Percentiles rank a stretch among this genome's conserved stretches.
Conservation (phyloP, 2,329 filamentous ascomycete species). For the Calycina herbarum region DNA sequence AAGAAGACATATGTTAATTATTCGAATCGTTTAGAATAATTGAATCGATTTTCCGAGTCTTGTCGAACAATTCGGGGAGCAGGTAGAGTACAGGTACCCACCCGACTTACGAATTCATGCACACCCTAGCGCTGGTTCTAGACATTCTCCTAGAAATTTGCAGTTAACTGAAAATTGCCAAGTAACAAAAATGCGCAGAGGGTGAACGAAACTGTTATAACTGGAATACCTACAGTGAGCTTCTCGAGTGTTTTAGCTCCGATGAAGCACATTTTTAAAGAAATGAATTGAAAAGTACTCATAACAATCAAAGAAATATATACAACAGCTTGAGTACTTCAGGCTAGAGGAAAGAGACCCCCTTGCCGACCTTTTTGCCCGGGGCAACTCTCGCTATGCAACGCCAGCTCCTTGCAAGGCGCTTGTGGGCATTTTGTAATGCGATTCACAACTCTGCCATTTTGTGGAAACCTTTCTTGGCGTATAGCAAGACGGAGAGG, state of each 20-base stretch:
- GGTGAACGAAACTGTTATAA: not conserved
- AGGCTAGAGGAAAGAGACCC: not conserved
- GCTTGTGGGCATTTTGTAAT: not conserved
- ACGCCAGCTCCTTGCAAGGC: not conserved
- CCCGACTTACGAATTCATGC: too few relatives aligned
- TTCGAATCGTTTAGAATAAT: too few relatives aligned
- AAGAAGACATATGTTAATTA: too few relatives aligned
- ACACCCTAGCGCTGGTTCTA: too few relatives aligned
- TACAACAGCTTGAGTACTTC: not conserved
- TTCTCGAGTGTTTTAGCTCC: not conserved
- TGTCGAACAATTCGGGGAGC: too few relatives aligned
- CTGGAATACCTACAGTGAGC: not conserved
- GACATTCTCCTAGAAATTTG: too few relatives aligned
- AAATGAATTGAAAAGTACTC: not conserved
- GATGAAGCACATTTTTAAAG: not conserved
- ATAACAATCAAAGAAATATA: slow-evolving; percentile 1
- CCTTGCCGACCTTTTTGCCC: not conserved
- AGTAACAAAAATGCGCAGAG: too few relatives aligned
- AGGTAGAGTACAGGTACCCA: too few relatives aligned
- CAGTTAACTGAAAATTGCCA: too few relatives aligned
- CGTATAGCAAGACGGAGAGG: not conserved
- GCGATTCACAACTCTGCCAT: not conserved
- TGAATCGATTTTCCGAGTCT: too few relatives aligned
- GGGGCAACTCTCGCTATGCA: not conserved
- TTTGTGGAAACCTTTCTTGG: not conserved